Evolutionary conservation across 306 rosid genomes (phyloP).

Genomic region (Trifolium subterraneum): DNA sequence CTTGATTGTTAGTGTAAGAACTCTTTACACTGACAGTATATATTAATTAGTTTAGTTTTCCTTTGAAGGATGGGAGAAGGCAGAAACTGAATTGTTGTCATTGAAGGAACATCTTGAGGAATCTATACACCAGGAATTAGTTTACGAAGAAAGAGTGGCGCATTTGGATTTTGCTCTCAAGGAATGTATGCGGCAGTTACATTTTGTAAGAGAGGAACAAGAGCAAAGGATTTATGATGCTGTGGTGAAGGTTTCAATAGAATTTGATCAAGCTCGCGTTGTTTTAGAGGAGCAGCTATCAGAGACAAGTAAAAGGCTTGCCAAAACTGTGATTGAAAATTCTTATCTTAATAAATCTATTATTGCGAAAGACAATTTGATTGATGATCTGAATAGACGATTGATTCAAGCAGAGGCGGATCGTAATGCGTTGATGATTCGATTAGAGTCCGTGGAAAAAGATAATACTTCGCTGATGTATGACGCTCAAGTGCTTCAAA

Average conservation of each 20-base stretch:
- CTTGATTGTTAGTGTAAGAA: not conserved
- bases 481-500: conserved; percentile 75
- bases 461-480: conserved; percentile 67
- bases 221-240: conserved; percentile 81
- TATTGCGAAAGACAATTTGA: conserved; percentile 62
- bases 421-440: conserved; percentile 57
- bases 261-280: conserved; percentile 59
- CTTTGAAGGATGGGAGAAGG: conserved; percentile 81
- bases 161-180: conserved; percentile 75
- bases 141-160: conserved; percentile 65
- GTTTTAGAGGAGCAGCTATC: conserved; percentile 71
- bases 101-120: conserved; percentile 67
- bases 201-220: conserved; percentile 77
- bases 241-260: conserved; percentile 64
- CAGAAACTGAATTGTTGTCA: conserved; percentile 59
- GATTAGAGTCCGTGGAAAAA: conserved; percentile 71
- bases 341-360: conserved; percentile 65
- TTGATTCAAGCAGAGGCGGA: conserved; percentile 62
- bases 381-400: conserved; percentile 65
- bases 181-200: conserved; percentile 86
- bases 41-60: conserved; percentile 11
- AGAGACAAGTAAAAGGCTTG: conserved; percentile 64
- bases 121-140: conserved; percentile 57
- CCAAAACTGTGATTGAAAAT: conserved; percentile 59
- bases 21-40: not conserved